phyloP scores from a whole-genome alignment of 805 yeast species.

The Cyberlindnera meyerae region DNA sequence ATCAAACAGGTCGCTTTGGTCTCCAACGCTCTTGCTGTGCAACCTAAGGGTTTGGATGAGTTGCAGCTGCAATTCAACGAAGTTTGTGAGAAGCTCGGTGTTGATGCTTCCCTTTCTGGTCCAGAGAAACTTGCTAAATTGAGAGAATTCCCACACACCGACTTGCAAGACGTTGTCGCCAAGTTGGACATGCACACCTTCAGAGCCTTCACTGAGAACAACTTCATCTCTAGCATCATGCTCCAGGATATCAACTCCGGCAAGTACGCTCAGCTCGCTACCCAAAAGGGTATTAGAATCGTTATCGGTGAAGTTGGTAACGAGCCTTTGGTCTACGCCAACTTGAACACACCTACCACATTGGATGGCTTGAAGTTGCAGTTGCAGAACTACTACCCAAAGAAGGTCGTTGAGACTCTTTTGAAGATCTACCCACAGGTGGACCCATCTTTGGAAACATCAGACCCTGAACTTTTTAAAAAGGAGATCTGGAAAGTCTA shows the following conservation, averaged over 20 bases:
- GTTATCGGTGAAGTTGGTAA: slow-evolving; percentile 33
- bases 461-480: slow-evolving; percentile 16
- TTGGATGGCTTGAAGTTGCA: slow-evolving; percentile 25
- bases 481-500: slow-evolving; percentile 22
- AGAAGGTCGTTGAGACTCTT: slow-evolving; percentile 22
- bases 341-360: slow-evolving; percentile 31
- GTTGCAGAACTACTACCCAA: slow-evolving; percentile 27
- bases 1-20: slow-evolving; percentile 33
- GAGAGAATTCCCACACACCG: slow-evolving; percentile 18
- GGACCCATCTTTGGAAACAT: slow-evolving; percentile 11
- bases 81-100: slow-evolving; percentile 25
- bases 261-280: slow-evolving; percentile 23
- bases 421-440: slow-evolving; percentile 22
- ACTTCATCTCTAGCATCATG: slow-evolving; percentile 30
- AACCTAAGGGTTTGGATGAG: slow-evolving; percentile 35
- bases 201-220: slow-evolving; percentile 36
- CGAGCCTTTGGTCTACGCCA: slow-evolving; percentile 29
- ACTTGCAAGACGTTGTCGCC: slow-evolving; percentile 4
- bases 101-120: slow-evolving; percentile 12
- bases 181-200: slow-evolving; percentile 29
- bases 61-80: slow-evolving; percentile 29
- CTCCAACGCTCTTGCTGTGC: slow-evolving; percentile 34
- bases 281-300: slow-evolving; percentile 21
- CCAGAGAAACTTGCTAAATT: slow-evolving; percentile 15
- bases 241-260: slow-evolving; percentile 31